Evolutionary conservation across 1,139 yeast species (phyloP), one percentile per base, ranked within the genome.

Genomic region (Hyphopichia fennica): DNA sequence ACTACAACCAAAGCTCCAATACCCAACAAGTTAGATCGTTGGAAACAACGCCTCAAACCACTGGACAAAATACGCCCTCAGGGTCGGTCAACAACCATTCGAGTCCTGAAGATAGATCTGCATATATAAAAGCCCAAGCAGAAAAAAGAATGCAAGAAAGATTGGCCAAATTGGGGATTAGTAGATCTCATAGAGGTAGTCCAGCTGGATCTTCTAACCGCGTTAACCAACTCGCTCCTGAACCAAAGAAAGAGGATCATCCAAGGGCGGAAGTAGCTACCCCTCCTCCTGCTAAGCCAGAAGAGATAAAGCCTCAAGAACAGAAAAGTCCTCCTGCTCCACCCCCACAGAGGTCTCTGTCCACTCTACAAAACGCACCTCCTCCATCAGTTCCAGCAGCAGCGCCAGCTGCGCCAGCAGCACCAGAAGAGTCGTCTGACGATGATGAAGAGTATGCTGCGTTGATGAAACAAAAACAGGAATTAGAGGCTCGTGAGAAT

Each of bases 71-170:
- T 14, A 11, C 29, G 6, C 4, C 22, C 10, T 17, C 37, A 19
- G 17, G 38, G 7, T 32, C 48, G 25, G 17, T 25, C 20, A 43
- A 51, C 6, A 52, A 54, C 9, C 70, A 68, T 51, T 60, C 52
- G 17, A 66, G 71, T 14, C 75, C 77, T 9, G 87, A 81, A 51
- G 95, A 88, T 44, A 76, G 96, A 50, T 79, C 95, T 7, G 91
- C 91, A 6, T 82, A 83, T 52, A 84, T 90, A 46, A 89, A 88
- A 58, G 96, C 93, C 11, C 96, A 88, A 56, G 98, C 98, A 0
- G 88, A 87, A 53, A 82, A 85, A 62, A 79, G 89, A 56, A 90
- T 91, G 95, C 84, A 82, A 49, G 97, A 90, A 55, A 75, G 95
- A 53, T 73, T 90, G 58, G 96, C 96, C 1, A 87, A 86, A 49